These are phyloP conservation scores for Teunomyces cretensis DNA, from an alignment of 805 yeast species.

Conservation along the genomic window DNA sequence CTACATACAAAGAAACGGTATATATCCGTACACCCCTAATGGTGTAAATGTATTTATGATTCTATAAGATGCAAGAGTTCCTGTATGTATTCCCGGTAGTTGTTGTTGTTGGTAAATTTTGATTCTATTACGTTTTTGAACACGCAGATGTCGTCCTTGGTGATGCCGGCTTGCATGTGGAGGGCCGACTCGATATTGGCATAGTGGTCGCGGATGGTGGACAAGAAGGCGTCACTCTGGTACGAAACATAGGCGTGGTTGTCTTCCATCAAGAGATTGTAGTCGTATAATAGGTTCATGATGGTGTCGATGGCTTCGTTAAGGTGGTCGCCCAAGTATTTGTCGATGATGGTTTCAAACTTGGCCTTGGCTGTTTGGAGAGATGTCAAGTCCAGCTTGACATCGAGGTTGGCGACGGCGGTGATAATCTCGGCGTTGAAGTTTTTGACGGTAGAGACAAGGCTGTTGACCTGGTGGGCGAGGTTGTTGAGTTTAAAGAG, in stretches of 20 bases:
- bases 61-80: conserved; percentile 2
- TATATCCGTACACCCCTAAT: neutral
- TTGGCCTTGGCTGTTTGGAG: conserved; percentile 8
- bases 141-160: conserved; percentile 4
- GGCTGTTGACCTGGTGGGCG: conserved; percentile 4
- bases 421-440: conserved; percentile 9
- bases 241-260: conserved; percentile 4
- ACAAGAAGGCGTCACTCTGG: neutral
- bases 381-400: conserved; percentile 4
- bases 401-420: neutral
- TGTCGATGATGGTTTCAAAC: conserved; percentile 6
- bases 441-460: conserved; percentile 6
- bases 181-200: conserved; percentile 6
- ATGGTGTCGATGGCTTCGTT: conserved; percentile 10
- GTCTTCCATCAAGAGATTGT: conserved; percentile 9
- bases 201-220: neutral
- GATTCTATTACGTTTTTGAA: conserved; percentile 7
- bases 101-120: conserved; percentile 6
- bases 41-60: neutral
- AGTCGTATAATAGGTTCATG: conserved; percentile 12
- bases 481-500: conserved; percentile 7
- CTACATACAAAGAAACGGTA: too few species aligned
- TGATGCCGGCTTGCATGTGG: neutral
- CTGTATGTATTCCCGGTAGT: conserved; percentile 7
- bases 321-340: conserved; percentile 11